Conservation (phyloP, 176 grass and related monocot genomes). For the Musa acuminata region DNA sequence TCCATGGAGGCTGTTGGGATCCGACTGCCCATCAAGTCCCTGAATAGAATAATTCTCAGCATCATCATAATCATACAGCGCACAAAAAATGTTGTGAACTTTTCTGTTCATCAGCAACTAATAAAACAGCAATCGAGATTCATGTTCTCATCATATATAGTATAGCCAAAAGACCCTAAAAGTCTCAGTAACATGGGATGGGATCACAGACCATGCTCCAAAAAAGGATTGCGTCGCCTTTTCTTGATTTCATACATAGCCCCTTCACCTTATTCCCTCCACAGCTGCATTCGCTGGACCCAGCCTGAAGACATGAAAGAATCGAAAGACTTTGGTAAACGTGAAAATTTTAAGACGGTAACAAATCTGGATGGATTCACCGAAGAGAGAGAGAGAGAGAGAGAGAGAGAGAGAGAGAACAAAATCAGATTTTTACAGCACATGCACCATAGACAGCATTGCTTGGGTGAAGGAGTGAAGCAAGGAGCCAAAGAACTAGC, state of each 20-base stretch:
- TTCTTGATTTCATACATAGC: constrained; percentile 67
- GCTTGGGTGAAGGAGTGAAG: too few relatives aligned
- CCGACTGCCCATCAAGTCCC: constrained; percentile 60
- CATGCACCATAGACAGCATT: not conserved
- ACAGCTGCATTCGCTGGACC: constrained; percentile 66
- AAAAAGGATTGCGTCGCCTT: constrained; percentile 84
- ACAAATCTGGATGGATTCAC: too few relatives aligned
- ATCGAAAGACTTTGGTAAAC: not conserved
- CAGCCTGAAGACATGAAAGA: constrained; percentile 29
- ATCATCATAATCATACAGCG: not conserved
- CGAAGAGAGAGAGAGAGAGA: too few relatives aligned
- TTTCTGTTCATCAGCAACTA: constrained; percentile 7
- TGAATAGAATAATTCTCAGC: constrained; percentile 20
- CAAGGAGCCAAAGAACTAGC: too few relatives aligned
- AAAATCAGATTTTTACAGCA: not conserved
- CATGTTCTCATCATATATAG: constrained; percentile 1
- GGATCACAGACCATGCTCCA: constrained; percentile 59
- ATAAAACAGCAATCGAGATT: not conserved
- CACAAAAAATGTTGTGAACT: not conserved
- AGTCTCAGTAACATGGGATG: too few relatives aligned
- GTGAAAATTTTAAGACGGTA: not conserved
- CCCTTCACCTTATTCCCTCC: constrained; percentile 58
- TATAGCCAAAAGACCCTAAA: too few relatives aligned
- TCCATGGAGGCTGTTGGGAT: constrained; percentile 60
- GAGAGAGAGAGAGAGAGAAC: too few relatives aligned